phyloP scores from a whole-genome alignment of 2,329 filamentous ascomycete genomes.

The Remersonia thermophila region DNA sequence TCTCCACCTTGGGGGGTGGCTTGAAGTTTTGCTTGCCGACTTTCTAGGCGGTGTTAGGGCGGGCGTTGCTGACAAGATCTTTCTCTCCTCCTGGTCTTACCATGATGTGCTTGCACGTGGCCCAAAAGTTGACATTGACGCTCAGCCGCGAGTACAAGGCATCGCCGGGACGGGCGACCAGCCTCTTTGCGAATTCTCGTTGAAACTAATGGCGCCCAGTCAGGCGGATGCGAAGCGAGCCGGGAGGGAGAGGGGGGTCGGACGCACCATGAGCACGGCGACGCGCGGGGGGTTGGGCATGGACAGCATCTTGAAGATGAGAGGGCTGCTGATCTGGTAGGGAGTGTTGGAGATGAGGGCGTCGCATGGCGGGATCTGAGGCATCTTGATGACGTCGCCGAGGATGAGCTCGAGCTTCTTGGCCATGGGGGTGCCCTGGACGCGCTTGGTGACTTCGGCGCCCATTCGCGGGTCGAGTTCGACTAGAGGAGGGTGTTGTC shows the following conservation, averaged over 20 bases:
- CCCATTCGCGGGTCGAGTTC: conserved; percentile 96
- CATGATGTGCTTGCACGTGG: conserved; percentile 54
- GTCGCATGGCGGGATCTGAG: conserved; percentile 44
- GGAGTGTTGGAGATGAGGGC: conserved; percentile 71
- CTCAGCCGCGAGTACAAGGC: conserved; percentile 80
- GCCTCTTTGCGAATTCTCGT: conserved; percentile 80
- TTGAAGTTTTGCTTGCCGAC: conserved; percentile 95
- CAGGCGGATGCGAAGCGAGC: conserved; percentile 31
- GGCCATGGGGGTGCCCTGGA: conserved; percentile 76
- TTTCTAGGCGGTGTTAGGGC: conserved; percentile 37
- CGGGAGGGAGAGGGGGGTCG: too few relatives aligned
- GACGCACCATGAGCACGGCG: conserved; percentile 52
- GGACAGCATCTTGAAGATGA: conserved; percentile 77
- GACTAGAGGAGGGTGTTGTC: conserved; percentile 45
- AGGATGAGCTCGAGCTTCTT: conserved; percentile 78
- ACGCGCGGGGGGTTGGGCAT: conserved; percentile 69
- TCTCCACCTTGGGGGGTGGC: conserved; percentile 86
- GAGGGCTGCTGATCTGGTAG: conserved; percentile 73
- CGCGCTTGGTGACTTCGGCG: conserved; percentile 82
- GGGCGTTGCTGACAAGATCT: neutral
- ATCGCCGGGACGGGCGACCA: conserved; percentile 61
- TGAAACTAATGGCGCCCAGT: conserved; percentile 49
- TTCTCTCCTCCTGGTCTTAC: too few relatives aligned
- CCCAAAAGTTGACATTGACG: conserved; percentile 88
- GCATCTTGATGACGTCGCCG: conserved; percentile 84